Percentiles rank a stretch among this genome's conserved stretches.
Conservation (phyloP, 2,329 filamentous ascomycete species). For the Thyridium curvatum region DNA sequence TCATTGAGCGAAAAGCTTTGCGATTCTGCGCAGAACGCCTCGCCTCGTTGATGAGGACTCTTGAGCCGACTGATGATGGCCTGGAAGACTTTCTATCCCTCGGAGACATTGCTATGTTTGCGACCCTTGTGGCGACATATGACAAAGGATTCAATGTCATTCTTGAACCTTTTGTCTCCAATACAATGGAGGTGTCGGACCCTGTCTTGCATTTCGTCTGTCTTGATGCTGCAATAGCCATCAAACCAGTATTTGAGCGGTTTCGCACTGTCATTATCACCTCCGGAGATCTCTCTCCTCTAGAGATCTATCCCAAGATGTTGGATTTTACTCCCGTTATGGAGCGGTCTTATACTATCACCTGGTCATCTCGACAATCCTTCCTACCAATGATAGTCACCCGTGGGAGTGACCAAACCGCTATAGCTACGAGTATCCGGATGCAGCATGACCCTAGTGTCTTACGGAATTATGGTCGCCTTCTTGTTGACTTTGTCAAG, state of each 20-base stretch:
- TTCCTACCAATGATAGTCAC: constrained; percentile 98
- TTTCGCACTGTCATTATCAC: constrained; percentile 99
- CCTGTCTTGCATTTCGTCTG: constrained; percentile 97
- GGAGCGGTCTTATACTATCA: constrained; percentile 97
- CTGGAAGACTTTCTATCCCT: constrained; percentile 97
- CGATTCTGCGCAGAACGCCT: constrained; percentile 91
- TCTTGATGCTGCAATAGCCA: constrained; percentile 93
- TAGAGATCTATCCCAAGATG: constrained; percentile 99
- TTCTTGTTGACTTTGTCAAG: constrained; percentile 91
- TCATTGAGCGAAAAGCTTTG: constrained; percentile 93
- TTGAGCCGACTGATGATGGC: constrained; percentile 94
- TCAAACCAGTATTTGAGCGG: constrained; percentile 93
- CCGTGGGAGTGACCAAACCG: constrained; percentile 85
- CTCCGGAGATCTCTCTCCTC: constrained; percentile 89
- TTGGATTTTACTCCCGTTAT: constrained; percentile 87
- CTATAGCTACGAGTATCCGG: constrained; percentile 89
- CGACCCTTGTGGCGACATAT: constrained; percentile 91
- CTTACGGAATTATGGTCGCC: constrained; percentile 92
- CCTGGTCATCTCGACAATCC: constrained; percentile 83
- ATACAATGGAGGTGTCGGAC: constrained; percentile 91
- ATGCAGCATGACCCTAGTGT: constrained; percentile 93
- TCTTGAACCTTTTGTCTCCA: constrained; percentile 91
- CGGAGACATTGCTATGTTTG: constrained; percentile 96
- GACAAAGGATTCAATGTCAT: constrained; percentile 95
- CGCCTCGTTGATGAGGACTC: constrained; percentile 87